These are phyloP conservation scores for Leishmania mexicana DNA, from an alignment of 208 protist species.

Conservation along the genomic window DNA sequence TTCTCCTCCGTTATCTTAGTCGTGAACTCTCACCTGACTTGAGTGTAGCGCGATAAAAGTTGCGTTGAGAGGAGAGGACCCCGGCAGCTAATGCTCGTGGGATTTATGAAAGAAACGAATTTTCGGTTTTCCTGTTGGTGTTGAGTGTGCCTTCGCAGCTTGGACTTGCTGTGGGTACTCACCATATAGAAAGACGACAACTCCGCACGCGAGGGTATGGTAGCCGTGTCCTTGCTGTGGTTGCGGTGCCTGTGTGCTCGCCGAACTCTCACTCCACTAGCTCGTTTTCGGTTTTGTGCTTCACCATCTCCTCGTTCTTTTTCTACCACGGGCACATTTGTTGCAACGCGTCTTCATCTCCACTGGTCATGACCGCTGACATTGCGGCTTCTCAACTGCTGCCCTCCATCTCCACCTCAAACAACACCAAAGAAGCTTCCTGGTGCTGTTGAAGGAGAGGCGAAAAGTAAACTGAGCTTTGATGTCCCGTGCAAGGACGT, in stretches of 20 bases:
- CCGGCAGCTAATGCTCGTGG: background rate
- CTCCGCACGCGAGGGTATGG: background rate
- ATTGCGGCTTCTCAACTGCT: background rate
- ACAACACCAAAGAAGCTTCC: background rate
- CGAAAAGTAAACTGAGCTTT: background rate
- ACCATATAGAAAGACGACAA: background rate
- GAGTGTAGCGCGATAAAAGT: background rate
- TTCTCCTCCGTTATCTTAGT: background rate
- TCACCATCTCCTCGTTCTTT: background rate
- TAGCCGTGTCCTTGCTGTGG: background rate
- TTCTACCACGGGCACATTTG: background rate
- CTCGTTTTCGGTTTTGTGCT: background rate
- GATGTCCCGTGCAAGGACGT: background rate
- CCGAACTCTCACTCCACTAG: background rate
- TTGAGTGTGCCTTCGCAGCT: background rate
- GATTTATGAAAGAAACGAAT: background rate
- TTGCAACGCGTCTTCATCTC: background rate
- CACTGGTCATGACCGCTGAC: background rate
- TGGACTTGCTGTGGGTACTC: background rate
- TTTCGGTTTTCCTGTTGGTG: background rate
- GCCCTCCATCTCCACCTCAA: background rate
- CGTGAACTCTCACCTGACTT: background rate
- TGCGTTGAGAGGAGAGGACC: background rate
- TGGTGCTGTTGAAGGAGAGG: background rate
- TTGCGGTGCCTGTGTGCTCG: background rate